Evolutionary conservation across 371 early-diverging fungal genomes (phyloP).

Genomic region (Mucor racemosus): DNA sequence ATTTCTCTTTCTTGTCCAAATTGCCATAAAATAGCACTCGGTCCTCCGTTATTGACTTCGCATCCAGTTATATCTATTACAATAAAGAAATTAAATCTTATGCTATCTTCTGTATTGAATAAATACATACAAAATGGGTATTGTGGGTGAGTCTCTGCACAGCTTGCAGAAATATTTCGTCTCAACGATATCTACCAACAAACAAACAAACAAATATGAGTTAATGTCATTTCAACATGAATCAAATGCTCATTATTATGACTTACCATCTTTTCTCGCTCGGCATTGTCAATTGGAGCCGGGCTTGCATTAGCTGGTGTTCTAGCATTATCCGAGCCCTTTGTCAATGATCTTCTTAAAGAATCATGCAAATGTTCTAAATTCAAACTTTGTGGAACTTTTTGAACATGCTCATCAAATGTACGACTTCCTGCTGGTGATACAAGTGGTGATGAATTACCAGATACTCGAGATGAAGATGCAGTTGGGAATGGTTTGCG

Average conservation of each 20-base stretch:
- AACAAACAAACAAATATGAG: not conserved
- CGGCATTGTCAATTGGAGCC: constrained; percentile 34
- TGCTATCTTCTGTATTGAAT: too few species aligned
- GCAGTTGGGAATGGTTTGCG: constrained; percentile 6
- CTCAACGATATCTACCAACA: constrained; percentile 42
- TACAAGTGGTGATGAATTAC: constrained; percentile 28
- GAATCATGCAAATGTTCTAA: constrained; percentile 53
- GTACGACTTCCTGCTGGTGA: constrained; percentile 39
- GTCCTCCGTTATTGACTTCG: constrained; percentile 46
- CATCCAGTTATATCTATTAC: constrained; percentile 60
- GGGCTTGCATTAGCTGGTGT: constrained; percentile 30
- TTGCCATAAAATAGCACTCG: constrained; percentile 64
- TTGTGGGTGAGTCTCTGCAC: constrained; percentile 61
- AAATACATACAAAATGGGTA: constrained; percentile 57
- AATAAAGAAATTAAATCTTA: not conserved
- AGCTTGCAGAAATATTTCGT: constrained; percentile 48
- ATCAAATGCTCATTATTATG: not conserved
- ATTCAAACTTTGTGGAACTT: constrained; percentile 30
- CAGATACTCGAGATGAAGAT: constrained; percentile 20
- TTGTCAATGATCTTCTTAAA: constrained; percentile 41
- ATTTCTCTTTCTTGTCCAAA: constrained; percentile 66
- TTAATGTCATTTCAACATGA: not conserved
- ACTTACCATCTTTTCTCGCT: constrained; percentile 34
- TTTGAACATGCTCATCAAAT: constrained; percentile 25
- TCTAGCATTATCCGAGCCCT: constrained; percentile 24